phyloP scores from a whole-genome alignment of 805 yeast species.

The Clavispora asparagi region DNA sequence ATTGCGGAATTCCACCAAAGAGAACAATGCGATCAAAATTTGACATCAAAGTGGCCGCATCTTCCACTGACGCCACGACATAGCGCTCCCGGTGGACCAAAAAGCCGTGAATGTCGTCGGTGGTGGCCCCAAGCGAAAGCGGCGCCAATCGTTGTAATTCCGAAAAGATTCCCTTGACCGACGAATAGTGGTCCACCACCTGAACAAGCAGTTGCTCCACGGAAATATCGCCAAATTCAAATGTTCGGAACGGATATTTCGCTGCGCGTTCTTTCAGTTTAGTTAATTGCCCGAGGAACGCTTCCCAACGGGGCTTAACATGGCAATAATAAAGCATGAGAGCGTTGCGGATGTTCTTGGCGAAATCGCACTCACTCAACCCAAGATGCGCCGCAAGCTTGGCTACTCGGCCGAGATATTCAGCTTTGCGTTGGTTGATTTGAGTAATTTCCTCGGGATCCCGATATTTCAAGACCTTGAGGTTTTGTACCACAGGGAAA shows the following conservation, averaged over 20 bases:
- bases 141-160: conserved; percentile 5
- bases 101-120: conserved; percentile 1
- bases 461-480: neutral
- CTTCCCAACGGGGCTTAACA: conserved; percentile 16
- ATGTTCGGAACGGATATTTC: conserved; percentile 9
- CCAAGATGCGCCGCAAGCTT: conserved; percentile 13
- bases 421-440: neutral
- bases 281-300: conserved; percentile 4
- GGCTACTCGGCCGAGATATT: conserved; percentile 8
- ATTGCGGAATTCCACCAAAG: neutral
- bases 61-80: neutral
- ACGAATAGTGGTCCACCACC: conserved; percentile 6
- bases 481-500: neutral
- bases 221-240: neutral
- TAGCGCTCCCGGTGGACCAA: neutral
- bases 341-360: conserved; percentile 14
- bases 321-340: conserved; percentile 16
- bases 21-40: conserved; percentile 5
- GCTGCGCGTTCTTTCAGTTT: neutral
- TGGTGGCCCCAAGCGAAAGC: neutral
- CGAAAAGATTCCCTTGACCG: conserved; percentile 6
- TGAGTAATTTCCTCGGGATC: neutral
- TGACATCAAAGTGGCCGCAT: neutral
- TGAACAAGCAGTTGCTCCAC: neutral
- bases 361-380: conserved; percentile 11